These are phyloP conservation scores for Penicillium paxilli DNA, from an alignment of 495 filamentous ascomycete genomes.

Conservation along the genomic window DNA sequence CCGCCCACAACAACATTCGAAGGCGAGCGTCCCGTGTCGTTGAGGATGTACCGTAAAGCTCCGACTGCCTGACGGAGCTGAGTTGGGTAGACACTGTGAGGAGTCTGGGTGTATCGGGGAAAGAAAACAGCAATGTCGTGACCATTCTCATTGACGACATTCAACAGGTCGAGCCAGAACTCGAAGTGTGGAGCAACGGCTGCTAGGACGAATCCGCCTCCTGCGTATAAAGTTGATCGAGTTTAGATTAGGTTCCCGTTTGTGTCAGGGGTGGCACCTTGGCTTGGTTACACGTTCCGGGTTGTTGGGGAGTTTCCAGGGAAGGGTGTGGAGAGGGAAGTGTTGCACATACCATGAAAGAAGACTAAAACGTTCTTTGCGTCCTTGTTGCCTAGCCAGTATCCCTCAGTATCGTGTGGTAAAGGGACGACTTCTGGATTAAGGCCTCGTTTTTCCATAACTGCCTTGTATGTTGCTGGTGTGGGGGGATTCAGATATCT, in stretches of 20 bases:
- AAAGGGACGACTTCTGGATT: conserved; percentile 50
- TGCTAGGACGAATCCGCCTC: conserved; percentile 59
- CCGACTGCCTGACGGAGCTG: conserved; percentile 58
- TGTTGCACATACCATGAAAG: conserved; percentile 51
- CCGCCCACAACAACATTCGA: conserved; percentile 54
- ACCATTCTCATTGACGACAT: conserved; percentile 41
- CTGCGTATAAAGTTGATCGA: conserved; percentile 20
- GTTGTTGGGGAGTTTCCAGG: background rate
- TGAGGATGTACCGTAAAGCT: conserved; percentile 54
- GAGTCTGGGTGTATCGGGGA: conserved; percentile 57
- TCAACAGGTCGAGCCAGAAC: conserved; percentile 45
- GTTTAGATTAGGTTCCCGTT: background rate
- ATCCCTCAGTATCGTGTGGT: conserved; percentile 49
- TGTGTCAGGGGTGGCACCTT: background rate
- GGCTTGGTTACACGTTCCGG: background rate
- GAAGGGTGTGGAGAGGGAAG: background rate
- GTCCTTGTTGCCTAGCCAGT: conserved; percentile 59
- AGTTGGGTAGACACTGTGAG: conserved; percentile 52
- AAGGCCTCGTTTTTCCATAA: conserved; percentile 46
- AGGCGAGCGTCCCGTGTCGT: conserved; percentile 35
- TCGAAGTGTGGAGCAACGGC: conserved; percentile 41
- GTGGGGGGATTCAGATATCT: conserved; percentile 40
- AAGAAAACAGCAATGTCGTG: conserved; percentile 52
- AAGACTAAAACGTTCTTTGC: conserved; percentile 60
- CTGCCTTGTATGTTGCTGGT: conserved; percentile 43